These are phyloP conservation scores for Linanthus parryae DNA, from an alignment of 148 eudicot genomes.

Conservation along the genomic window DNA sequence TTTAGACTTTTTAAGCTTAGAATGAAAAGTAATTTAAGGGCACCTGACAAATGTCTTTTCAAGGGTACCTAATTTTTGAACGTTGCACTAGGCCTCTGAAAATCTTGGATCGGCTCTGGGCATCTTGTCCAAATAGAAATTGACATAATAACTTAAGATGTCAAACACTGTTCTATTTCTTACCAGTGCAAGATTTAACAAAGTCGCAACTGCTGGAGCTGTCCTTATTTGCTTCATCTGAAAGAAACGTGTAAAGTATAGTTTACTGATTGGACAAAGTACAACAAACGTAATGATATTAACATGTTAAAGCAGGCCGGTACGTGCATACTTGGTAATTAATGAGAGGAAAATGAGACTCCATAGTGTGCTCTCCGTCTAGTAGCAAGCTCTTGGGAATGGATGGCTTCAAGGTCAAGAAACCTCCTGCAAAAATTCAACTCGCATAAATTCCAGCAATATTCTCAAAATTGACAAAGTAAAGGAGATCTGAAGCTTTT, in stretches of 20 bases:
- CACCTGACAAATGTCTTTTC: too few relatives aligned
- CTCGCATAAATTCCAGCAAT: constrained; percentile 2
- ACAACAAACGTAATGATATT: constrained; percentile 2
- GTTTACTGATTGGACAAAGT: constrained; percentile 7
- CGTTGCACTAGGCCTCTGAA: too few relatives aligned
- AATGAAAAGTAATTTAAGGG: too few relatives aligned
- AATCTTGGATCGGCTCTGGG: too few relatives aligned
- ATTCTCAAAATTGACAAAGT: background rate
- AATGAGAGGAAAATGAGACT: constrained; percentile 67
- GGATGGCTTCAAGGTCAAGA: constrained; percentile 68
- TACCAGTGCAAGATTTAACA: constrained; percentile 82
- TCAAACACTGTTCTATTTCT: constrained; percentile 21
- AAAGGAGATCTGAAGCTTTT: background rate
- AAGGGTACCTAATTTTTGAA: too few relatives aligned
- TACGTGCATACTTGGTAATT: constrained; percentile 66
- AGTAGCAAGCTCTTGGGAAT: constrained; percentile 71
- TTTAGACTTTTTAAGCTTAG: too few relatives aligned
- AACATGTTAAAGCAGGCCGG: background rate
- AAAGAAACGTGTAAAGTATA: constrained; percentile 13
- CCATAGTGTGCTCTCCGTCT: constrained; percentile 67
- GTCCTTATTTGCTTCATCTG: constrained; percentile 89
- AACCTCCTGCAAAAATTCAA: constrained; percentile 59
- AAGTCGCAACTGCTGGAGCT: constrained; percentile 78
- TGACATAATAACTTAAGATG: too few relatives aligned
- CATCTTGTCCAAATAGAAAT: too few relatives aligned